phyloP scores from a whole-genome alignment of 2,329 filamentous ascomycete genomes.

The Pseudogymnoascus sp. region DNA sequence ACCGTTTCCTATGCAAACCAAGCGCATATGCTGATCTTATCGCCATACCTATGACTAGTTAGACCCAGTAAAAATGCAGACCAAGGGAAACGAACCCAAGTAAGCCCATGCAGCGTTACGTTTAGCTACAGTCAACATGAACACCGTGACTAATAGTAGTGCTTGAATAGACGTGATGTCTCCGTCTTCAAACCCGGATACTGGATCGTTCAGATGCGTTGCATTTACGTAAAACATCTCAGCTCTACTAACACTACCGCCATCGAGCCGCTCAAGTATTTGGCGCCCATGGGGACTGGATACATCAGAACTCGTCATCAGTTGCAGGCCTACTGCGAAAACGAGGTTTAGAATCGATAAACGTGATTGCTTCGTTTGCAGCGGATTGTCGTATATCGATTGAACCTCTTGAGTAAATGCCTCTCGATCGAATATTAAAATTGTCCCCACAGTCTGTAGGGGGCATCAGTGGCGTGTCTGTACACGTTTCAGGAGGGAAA shows the following conservation, averaged over 20 bases:
- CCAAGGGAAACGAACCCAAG: slow-evolving; percentile 38
- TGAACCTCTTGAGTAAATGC: slow-evolving; percentile 1
- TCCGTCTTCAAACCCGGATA: slow-evolving; percentile 46
- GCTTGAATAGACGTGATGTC: slow-evolving; percentile 62
- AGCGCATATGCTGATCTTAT: slow-evolving; percentile 56
- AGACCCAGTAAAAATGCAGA: background rate
- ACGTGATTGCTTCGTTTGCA: slow-evolving; percentile 13
- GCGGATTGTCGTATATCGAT: slow-evolving; percentile 13
- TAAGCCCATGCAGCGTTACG: slow-evolving; percentile 58
- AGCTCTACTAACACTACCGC: background rate
- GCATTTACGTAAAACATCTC: slow-evolving; percentile 16
- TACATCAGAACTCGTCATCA: slow-evolving; percentile 8
- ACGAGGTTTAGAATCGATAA: slow-evolving; percentile 17
- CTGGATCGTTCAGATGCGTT: slow-evolving; percentile 14
- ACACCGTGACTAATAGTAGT: slow-evolving; percentile 56
- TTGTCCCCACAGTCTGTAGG: slow-evolving; percentile 9
- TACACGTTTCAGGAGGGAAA: too few species aligned
- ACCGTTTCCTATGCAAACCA: slow-evolving; percentile 56
- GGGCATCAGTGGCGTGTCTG: too few species aligned
- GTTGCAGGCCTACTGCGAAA: slow-evolving; percentile 16
- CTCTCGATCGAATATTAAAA: slow-evolving; percentile 12
- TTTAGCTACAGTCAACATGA: slow-evolving; percentile 55
- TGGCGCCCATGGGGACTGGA: too few species aligned
- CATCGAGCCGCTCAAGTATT: too few species aligned
- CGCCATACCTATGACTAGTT: slow-evolving; percentile 46